Evolutionary conservation across 768 basidiomycete genomes (phyloP).

Genomic region (Amanita muscaria): DNA sequence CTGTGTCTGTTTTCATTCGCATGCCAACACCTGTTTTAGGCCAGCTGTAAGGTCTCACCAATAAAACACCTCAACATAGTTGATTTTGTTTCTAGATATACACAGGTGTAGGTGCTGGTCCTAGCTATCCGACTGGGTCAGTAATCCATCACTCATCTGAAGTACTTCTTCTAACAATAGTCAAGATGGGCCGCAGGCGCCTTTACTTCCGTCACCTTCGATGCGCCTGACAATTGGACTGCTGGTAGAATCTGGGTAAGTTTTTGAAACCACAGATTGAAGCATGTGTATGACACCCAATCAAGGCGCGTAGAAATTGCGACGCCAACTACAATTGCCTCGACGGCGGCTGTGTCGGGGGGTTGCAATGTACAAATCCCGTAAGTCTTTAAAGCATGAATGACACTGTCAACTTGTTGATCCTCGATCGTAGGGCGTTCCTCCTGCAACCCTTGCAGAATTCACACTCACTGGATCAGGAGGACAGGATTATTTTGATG

Average conservation of each 20-base stretch:
- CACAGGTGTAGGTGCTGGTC: conserved; percentile 46
- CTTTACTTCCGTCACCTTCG: conserved; percentile 32
- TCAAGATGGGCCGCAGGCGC: conserved; percentile 34
- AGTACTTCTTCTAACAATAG: neutral
- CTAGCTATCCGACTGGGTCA: conserved; percentile 39
- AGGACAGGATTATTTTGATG: conserved; percentile 50
- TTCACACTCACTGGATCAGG: conserved; percentile 43
- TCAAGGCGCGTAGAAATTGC: conserved; percentile 58
- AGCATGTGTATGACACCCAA: neutral
- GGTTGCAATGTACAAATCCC: conserved; percentile 51
- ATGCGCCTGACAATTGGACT: conserved; percentile 56
- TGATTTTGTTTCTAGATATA: conserved; percentile 34
- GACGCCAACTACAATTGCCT: conserved; percentile 50
- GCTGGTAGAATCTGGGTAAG: conserved; percentile 49
- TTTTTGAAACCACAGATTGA: neutral
- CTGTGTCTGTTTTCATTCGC: neutral
- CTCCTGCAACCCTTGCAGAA: conserved; percentile 62
- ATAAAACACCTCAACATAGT: neutral
- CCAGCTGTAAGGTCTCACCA: conserved; percentile 23
- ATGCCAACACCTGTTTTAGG: conserved; percentile 22
- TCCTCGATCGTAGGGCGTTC: conserved; percentile 37
- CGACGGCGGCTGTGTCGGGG: conserved; percentile 66
- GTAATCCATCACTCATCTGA: conserved; percentile 6
- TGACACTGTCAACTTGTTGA: neutral
- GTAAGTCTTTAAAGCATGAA: conserved; percentile 17